Evolutionary conservation across 768 basidiomycete species (phyloP).

Genomic region (Trichaptum fuscoviolaceum): DNA sequence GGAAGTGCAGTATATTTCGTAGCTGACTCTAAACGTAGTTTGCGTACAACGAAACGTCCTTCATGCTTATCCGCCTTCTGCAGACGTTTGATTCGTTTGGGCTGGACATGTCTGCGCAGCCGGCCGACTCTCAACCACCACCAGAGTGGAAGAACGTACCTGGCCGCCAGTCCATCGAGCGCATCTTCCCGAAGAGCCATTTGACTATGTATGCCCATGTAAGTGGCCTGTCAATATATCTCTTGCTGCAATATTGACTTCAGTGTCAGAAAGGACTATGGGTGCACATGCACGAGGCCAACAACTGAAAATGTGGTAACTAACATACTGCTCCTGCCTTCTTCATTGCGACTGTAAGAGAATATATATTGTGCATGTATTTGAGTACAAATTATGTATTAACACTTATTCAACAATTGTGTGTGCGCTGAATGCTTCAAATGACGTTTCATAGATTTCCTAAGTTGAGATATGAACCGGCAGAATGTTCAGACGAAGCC

Average conservation of each 20-base stretch:
- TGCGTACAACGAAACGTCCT: constrained; percentile 56
- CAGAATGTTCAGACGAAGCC: too few relatives aligned
- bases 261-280: not conserved
- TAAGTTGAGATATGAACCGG: too few relatives aligned
- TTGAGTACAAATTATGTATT: too few relatives aligned
- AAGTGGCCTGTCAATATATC: constrained; percentile 14
- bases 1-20: not conserved
- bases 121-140: constrained; percentile 41
- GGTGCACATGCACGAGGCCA: not conserved
- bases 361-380: too few relatives aligned
- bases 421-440: too few relatives aligned
- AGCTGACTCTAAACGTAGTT: constrained; percentile 29
- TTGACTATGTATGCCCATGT: constrained; percentile 51
- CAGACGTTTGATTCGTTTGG: constrained; percentile 49
- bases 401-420: too few relatives aligned
- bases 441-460: too few relatives aligned
- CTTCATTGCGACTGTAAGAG: too few relatives aligned
- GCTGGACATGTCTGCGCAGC: constrained; percentile 42
- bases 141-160: constrained; percentile 36
- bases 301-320: not conserved
- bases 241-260: not conserved
- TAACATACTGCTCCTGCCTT: too few relatives aligned
- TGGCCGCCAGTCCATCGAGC: constrained; percentile 48
- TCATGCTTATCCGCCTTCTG: constrained; percentile 57
- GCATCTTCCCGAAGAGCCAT: constrained; percentile 45